Conservation (phyloP, 768 basidiomycete species). For the Coprinellus aureogranulatus region DNA sequence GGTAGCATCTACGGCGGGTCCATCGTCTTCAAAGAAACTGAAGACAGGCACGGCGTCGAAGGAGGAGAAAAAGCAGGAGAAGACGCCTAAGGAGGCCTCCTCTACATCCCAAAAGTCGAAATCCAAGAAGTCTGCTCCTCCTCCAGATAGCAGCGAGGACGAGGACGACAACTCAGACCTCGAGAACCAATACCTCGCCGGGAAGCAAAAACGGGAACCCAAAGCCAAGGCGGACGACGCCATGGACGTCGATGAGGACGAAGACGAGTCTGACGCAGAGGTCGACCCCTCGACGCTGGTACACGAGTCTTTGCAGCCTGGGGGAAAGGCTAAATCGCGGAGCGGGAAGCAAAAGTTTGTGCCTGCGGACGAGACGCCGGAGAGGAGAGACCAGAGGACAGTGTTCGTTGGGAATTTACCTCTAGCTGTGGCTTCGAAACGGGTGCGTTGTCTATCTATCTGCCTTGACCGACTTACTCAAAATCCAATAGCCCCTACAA, state of each 20-base stretch:
- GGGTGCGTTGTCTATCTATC: conserved; percentile 46
- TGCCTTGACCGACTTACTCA: background rate
- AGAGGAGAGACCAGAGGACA: conserved; percentile 75
- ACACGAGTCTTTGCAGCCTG: conserved; percentile 57
- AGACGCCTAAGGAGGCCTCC: background rate
- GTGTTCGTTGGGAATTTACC: conserved; percentile 91
- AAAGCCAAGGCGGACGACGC: conserved; percentile 19
- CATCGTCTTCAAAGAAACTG: conserved; percentile 25
- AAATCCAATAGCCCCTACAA: conserved; percentile 54
- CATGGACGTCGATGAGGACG: conserved; percentile 9
- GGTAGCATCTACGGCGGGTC: background rate
- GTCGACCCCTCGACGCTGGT: conserved; percentile 33
- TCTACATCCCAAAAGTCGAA: conserved; percentile 2
- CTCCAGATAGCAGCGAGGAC: conserved; percentile 7
- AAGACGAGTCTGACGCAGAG: conserved; percentile 21
- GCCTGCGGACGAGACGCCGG: conserved; percentile 69
- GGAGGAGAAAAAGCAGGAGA: background rate
- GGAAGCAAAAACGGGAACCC: conserved; percentile 8
- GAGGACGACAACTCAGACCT: conserved; percentile 15
- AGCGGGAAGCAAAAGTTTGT: conserved; percentile 43
- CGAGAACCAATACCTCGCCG: conserved; percentile 4
- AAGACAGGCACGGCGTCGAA: conserved; percentile 21
- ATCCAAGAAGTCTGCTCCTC: conserved; percentile 4
- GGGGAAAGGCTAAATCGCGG: conserved; percentile 28
- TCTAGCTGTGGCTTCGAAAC: conserved; percentile 69